phyloP scores from a whole-genome alignment of 164 flowering plant species.

The Vitis riparia region DNA sequence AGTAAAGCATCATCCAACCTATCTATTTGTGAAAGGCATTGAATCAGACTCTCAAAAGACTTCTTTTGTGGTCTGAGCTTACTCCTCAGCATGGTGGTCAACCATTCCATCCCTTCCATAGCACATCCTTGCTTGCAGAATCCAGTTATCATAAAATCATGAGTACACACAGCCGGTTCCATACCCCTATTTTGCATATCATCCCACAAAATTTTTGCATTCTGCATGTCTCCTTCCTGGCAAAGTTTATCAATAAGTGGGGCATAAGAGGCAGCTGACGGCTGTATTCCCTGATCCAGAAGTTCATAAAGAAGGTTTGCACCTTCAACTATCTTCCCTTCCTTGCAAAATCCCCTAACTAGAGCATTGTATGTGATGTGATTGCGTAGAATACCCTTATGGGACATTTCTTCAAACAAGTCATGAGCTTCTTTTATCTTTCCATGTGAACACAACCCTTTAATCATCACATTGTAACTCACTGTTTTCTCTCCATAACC shows the following conservation, averaged over 20 bases:
- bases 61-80: conserved; percentile 38
- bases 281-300: conserved; percentile 40
- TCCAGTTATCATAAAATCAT: conserved; percentile 41
- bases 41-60: conserved; percentile 41
- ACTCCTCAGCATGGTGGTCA: conserved; percentile 34
- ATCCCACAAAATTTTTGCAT: conserved; percentile 40
- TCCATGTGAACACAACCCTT: conserved; percentile 48
- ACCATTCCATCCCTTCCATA: conserved; percentile 48
- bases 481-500: conserved; percentile 44
- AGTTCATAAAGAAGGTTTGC: conserved; percentile 38
- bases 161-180: conserved; percentile 27
- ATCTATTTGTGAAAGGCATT: conserved; percentile 30
- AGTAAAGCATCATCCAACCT: conserved; percentile 47
- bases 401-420: conserved; percentile 52
- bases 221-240: conserved; percentile 35
- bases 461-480: conserved; percentile 51
- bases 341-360: conserved; percentile 46
- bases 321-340: conserved; percentile 38
- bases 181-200: conserved; percentile 45
- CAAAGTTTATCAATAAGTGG: conserved; percentile 45
- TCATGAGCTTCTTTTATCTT: conserved; percentile 37
- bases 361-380: conserved; percentile 48
- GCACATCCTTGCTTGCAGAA: conserved; percentile 39
- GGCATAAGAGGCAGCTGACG: conserved; percentile 41
- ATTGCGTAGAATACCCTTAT: conserved; percentile 43